Evolutionary conservation across 768 basidiomycete species (phyloP).

Genomic region (Candolleomyces eurysporus): DNA sequence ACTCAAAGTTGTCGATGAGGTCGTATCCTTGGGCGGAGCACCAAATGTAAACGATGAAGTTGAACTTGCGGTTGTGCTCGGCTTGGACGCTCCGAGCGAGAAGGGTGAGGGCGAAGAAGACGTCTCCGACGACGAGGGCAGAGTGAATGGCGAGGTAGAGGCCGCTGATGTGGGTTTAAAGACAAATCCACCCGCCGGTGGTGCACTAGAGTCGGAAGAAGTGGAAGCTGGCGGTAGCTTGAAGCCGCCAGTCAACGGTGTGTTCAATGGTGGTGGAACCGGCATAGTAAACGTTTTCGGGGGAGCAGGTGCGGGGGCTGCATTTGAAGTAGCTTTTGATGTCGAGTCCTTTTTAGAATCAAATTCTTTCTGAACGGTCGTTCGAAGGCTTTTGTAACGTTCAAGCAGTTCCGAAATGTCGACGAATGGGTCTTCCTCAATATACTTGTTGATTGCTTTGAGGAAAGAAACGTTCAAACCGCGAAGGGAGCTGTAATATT

Average conservation of each 20-base stretch:
- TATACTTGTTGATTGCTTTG: slow-evolving; percentile 52
- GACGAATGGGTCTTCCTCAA: slow-evolving; percentile 69
- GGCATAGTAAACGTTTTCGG: slow-evolving; percentile 26
- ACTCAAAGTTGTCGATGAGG: neutral
- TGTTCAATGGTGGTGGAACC: slow-evolving; percentile 5
- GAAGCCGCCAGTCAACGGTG: neutral
- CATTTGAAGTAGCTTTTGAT: slow-evolving; percentile 5
- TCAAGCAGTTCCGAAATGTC: slow-evolving; percentile 57
- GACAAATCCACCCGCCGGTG: neutral
- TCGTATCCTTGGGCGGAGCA: neutral
- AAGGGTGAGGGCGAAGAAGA: neutral
- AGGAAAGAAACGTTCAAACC: slow-evolving; percentile 71
- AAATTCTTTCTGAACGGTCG: slow-evolving; percentile 54
- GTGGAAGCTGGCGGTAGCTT: slow-evolving; percentile 18
- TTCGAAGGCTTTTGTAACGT: slow-evolving; percentile 57
- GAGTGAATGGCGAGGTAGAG: neutral
- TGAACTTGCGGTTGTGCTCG: neutral
- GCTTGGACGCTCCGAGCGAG: neutral
- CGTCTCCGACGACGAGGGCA: neutral
- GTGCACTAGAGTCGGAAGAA: neutral
- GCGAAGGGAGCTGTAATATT: slow-evolving; percentile 69
- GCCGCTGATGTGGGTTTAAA: neutral
- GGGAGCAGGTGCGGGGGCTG: slow-evolving; percentile 5
- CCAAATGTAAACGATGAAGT: neutral
- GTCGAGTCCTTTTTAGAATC: slow-evolving; percentile 27